These are phyloP conservation scores for Lichtheimia corymbifera DNA, from an alignment of 371 early-diverging fungal species.

Conservation along the genomic window DNA sequence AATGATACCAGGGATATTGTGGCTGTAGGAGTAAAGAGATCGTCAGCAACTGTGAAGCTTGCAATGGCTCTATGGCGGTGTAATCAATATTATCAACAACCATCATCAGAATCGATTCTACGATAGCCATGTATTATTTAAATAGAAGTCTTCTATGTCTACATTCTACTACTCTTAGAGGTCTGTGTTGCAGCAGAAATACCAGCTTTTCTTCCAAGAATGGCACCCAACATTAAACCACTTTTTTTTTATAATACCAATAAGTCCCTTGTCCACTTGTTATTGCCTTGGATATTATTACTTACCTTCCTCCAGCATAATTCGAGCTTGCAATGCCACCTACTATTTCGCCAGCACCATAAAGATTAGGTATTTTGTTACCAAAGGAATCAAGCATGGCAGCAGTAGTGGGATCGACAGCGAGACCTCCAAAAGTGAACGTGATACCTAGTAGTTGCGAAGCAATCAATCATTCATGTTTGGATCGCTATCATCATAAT, in stretches of 20 bases:
- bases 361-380: conserved; percentile 12
- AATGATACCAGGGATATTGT: too few species aligned
- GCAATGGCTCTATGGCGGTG: too few species aligned
- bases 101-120: too few species aligned
- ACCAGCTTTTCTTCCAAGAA: conserved; percentile 16
- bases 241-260: background rate
- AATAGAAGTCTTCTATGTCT: too few species aligned
- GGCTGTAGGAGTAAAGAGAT: too few species aligned
- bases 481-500: too few species aligned
- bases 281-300: background rate
- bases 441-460: conserved; percentile 11
- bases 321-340: conserved; percentile 19
- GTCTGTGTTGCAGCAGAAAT: conserved; percentile 1
- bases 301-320: conserved; percentile 25
- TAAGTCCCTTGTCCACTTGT: background rate
- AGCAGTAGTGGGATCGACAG: conserved; percentile 15
- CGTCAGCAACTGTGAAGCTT: too few species aligned
- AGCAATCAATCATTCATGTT: too few species aligned
- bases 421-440: conserved; percentile 22
- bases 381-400: conserved; percentile 10
- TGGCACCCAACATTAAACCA: conserved; percentile 18
- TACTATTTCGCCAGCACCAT: conserved; percentile 20
- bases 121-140: too few species aligned
- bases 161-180: too few species aligned
- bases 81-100: too few species aligned